Conservation (phyloP, 768 basidiomycete species). For the Amylocystis lapponica region DNA sequence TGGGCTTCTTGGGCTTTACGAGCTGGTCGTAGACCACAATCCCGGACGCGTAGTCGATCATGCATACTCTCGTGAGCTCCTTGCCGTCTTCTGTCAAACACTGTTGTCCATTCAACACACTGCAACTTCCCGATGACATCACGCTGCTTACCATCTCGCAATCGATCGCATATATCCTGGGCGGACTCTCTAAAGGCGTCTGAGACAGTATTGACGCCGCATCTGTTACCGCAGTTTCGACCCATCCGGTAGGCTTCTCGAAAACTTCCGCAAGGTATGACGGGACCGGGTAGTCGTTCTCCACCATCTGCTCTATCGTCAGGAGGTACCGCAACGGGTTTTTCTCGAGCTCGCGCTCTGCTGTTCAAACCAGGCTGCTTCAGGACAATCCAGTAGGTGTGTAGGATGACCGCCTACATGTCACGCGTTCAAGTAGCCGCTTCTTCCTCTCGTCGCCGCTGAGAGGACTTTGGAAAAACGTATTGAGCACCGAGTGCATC, state of each 20-base stretch:
- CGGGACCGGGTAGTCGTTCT: conserved; percentile 90
- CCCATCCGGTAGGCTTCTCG: conserved; percentile 64
- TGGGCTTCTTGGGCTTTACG: conserved; percentile 81
- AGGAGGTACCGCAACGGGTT: conserved; percentile 70
- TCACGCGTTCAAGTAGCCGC: conserved; percentile 41
- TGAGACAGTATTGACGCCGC: conserved; percentile 27
- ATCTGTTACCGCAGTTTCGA: conserved; percentile 55
- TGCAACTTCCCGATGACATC: not conserved
- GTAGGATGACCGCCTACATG: conserved; percentile 24
- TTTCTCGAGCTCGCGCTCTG: conserved; percentile 54
- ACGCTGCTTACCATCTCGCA: conserved; percentile 90
- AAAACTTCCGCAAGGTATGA: conserved; percentile 76
- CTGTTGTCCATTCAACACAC: too few species aligned
- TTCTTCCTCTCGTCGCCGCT: conserved; percentile 75
- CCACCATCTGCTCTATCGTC: conserved; percentile 80
- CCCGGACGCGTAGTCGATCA: conserved; percentile 72
- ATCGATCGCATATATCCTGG: conserved; percentile 78
- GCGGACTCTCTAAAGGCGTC: too few species aligned
- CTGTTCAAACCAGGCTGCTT: too few species aligned
- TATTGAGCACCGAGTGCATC: conserved; percentile 81
- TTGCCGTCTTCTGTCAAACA: conserved; percentile 88
- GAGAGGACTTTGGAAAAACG: conserved; percentile 79
- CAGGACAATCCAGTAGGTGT: not conserved
- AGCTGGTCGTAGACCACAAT: conserved; percentile 82
- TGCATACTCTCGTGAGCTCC: conserved; percentile 78